Conservation (phyloP, 139 green algal species). For the Chlorella sp. region DNA sequence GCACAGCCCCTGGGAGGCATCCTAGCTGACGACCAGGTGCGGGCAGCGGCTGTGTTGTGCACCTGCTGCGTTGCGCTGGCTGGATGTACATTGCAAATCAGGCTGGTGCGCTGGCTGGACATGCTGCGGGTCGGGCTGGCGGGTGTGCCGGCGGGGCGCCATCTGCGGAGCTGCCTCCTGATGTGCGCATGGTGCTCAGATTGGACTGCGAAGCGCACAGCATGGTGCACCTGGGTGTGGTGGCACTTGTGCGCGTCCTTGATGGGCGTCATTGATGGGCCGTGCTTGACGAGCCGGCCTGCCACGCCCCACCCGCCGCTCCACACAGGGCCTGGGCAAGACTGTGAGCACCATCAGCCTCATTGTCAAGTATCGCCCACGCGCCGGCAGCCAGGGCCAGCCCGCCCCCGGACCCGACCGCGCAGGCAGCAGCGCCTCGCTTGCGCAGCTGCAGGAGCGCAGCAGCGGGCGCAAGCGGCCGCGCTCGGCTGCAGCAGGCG, state of each 20-base stretch:
- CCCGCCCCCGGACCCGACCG: neutral
- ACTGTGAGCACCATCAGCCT: conserved; percentile 82
- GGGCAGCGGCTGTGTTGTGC: neutral
- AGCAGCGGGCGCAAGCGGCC: conserved; percentile 10
- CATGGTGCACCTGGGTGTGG: neutral
- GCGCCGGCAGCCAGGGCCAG: conserved; percentile 12
- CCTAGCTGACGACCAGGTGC: conserved; percentile 80
- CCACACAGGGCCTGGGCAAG: conserved; percentile 82
- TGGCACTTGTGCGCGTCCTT: neutral
- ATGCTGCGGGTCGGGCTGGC: too few species aligned
- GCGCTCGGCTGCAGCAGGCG: neutral
- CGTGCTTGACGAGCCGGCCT: too few species aligned
- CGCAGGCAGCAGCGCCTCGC: neutral
- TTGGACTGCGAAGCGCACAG: too few species aligned
- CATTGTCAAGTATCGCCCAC: conserved; percentile 66
- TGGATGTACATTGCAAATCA: too few species aligned
- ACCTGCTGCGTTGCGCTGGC: too few species aligned
- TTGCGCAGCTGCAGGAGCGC: neutral
- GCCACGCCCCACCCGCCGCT: neutral
- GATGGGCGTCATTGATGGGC: too few species aligned
- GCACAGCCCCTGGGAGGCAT: conserved; percentile 69
- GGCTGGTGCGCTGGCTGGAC: too few species aligned
- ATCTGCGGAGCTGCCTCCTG: too few species aligned
- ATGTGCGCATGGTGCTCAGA: too few species aligned
- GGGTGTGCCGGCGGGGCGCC: too few species aligned